These are phyloP conservation scores for Fistulinella prunicolor DNA, from an alignment of 768 basidiomycete species.

Conservation along the genomic window DNA sequence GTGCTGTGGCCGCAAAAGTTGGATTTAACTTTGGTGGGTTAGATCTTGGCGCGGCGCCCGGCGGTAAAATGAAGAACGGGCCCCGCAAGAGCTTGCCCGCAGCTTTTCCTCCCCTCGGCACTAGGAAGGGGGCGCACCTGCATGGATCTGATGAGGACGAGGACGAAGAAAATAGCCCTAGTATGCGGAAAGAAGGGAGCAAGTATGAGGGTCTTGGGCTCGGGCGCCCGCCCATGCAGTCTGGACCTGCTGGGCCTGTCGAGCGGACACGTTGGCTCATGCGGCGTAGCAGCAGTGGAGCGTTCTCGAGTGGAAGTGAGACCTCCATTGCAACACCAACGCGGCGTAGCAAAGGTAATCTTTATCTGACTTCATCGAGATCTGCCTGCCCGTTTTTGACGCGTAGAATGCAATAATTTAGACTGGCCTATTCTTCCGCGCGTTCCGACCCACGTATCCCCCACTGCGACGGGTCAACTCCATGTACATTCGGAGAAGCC, in stretches of 20 bases:
- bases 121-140: conserved; percentile 25
- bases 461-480: conserved; percentile 39
- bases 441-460: conserved; percentile 47
- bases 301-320: conserved; percentile 76
- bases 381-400: conserved; percentile 1
- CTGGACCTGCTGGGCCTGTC: conserved; percentile 31
- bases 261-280: conserved; percentile 59
- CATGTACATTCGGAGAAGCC: conserved; percentile 44
- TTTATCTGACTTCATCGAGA: conserved; percentile 38
- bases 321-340: conserved; percentile 63
- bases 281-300: conserved; percentile 78
- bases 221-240: conserved; percentile 47
- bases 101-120: conserved; percentile 51
- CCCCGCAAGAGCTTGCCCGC: conserved; percentile 74
- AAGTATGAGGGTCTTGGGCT: conserved; percentile 66
- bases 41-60: conserved; percentile 36
- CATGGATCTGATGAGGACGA: conserved; percentile 60
- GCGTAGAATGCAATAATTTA: conserved; percentile 23
- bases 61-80: conserved; percentile 45
- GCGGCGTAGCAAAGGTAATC: conserved; percentile 46
- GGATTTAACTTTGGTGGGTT: conserved; percentile 45
- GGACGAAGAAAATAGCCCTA: conserved; percentile 64
- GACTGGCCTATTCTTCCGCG: conserved; percentile 58
- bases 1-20: conserved; percentile 70
- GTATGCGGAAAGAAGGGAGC: conserved; percentile 44